phyloP scores from a whole-genome alignment of 2,329 filamentous ascomycete genomes.

The Celoporthe dispersa region DNA sequence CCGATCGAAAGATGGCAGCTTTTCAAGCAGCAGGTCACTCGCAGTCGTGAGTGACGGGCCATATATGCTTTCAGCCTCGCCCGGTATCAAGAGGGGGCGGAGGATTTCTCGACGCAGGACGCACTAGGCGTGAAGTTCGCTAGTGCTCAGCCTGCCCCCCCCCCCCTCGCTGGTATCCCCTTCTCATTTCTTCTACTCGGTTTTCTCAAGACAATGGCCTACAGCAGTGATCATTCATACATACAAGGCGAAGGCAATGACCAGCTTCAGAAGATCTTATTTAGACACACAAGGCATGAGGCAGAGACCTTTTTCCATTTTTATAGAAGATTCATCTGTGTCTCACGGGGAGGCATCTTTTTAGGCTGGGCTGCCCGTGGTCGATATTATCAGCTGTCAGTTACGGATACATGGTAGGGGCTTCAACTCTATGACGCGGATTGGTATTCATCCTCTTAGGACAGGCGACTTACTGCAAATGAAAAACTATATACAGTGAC shows the following conservation, averaged over 20 bases:
- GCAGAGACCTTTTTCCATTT: constrained; percentile 17
- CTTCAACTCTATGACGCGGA: constrained; percentile 7
- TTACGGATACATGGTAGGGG: constrained; percentile 15
- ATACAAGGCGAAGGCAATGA: not conserved
- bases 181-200: not conserved
- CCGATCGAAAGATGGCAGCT: not conserved
- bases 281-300: not conserved
- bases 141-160: not conserved
- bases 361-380: constrained; percentile 20
- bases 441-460: constrained; percentile 4
- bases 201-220: not conserved
- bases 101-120: constrained; percentile 12
- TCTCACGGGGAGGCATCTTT: constrained; percentile 25
- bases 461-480: constrained; percentile 13
- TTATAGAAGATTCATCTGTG: constrained; percentile 28
- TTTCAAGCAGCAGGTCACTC: not conserved
- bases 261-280: constrained; percentile 7
- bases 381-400: constrained; percentile 25
- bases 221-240: not conserved
- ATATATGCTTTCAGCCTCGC: not conserved
- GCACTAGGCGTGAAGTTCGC: constrained; percentile 7
- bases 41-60: not conserved
- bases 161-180: not conserved
- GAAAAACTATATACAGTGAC: constrained; percentile 11
- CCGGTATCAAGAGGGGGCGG: not conserved